Evolutionary conservation across 768 basidiomycete genomes (phyloP).

Genomic region (Kwoniella botswanensis): DNA sequence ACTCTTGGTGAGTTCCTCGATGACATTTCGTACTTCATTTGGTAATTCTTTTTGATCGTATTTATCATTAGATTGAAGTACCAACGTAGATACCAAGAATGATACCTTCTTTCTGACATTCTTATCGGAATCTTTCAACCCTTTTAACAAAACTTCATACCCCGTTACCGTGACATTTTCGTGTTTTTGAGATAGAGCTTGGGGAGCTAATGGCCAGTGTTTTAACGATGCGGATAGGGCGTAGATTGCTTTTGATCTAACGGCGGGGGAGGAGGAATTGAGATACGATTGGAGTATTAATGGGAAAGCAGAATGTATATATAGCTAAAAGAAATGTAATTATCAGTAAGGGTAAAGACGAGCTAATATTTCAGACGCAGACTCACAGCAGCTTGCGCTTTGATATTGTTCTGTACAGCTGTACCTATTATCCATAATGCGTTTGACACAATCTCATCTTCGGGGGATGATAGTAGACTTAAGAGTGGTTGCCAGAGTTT

Average conservation of each 20-base stretch:
- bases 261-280: constrained; percentile 37
- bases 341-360: not conserved
- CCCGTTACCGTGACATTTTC: constrained; percentile 30
- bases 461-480: constrained; percentile 42
- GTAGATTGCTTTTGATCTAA: constrained; percentile 57
- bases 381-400: constrained; percentile 59
- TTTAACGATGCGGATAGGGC: constrained; percentile 56
- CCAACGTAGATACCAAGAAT: constrained; percentile 55
- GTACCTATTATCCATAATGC: constrained; percentile 58
- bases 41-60: constrained; percentile 40
- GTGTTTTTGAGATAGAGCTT: constrained; percentile 29
- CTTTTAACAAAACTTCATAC: constrained; percentile 45
- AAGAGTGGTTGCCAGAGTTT: constrained; percentile 57
- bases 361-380: no score
- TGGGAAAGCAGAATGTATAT: constrained; percentile 49
- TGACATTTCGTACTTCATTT: constrained; percentile 34
- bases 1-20: constrained; percentile 35
- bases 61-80: constrained; percentile 45
- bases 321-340: constrained; percentile 42
- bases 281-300: constrained; percentile 50
- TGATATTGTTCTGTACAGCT: constrained; percentile 59
- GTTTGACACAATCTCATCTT: constrained; percentile 49
- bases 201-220: constrained; percentile 55
- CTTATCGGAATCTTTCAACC: constrained; percentile 46
- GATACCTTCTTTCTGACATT: constrained; percentile 55